A percentile compares a stretch with the other conserved stretches of the same genome.
These are phyloP conservation scores for Zymoseptoria pseudotritici DNA, from an alignment of 2,329 filamentous ascomycete species.

Conservation along the genomic window DNA sequence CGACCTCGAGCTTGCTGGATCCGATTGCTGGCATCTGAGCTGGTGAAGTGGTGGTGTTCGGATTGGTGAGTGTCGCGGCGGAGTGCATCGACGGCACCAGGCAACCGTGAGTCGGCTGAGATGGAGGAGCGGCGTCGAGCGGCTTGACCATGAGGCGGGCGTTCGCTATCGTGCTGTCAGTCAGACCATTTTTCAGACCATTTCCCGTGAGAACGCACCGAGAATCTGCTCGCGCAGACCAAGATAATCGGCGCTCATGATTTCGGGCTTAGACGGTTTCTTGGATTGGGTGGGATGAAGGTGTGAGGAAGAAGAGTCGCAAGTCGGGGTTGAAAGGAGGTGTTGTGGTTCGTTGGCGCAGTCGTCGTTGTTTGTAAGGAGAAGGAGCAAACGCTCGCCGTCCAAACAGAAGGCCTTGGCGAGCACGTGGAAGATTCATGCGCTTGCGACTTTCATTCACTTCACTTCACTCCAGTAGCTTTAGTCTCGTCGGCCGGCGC, in stretches of 20 bases:
- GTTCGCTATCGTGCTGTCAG: slow-evolving; percentile 16
- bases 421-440: not conserved
- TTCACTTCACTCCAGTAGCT: not conserved
- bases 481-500: not conserved
- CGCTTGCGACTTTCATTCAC: not conserved
- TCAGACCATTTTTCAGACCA: too few relatives aligned
- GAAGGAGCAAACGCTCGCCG: not conserved
- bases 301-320: not conserved
- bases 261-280: not conserved
- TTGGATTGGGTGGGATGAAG: not conserved
- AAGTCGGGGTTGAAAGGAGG: not conserved
- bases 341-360: not conserved
- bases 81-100: slow-evolving; percentile 1
- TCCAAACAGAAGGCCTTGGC: not conserved
- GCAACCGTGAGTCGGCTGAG: not conserved
- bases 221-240: slow-evolving; percentile 16
- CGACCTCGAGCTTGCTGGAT: slow-evolving; percentile 12
- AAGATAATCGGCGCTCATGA: slow-evolving; percentile 2
- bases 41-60: not conserved
- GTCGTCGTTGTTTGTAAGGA: not conserved
- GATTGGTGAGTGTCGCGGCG: not conserved
- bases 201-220: slow-evolving; percentile 10
- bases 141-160: slow-evolving; percentile 14
- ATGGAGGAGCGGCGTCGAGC: slow-evolving; percentile 1
- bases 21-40: not conserved